Evolutionary conservation across 139 green algal species (phyloP), one percentile per base, ranked within the genome.

Genomic region (Closterium sp.): DNA sequence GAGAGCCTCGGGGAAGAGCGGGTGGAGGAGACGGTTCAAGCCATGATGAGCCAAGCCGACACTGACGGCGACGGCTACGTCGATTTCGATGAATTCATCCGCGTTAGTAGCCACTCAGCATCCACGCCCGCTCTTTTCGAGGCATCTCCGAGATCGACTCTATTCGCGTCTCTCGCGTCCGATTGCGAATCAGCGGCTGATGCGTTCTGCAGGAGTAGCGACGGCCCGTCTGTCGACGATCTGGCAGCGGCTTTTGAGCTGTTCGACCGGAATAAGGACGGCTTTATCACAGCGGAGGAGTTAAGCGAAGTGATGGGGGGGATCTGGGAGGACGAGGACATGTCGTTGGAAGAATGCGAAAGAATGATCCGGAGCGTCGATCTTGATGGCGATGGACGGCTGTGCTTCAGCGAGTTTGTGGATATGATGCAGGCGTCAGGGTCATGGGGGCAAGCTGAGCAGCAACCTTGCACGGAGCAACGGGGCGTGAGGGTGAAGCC

Each of bases 41-140:
- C 83, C 8, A 86, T 86, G 83, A 86, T 86, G n/a, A 32, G 83
- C 30, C 83, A 86, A 33, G 83, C 83, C 30, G 83, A 86, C 83
- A 34, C 30, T 33, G 83, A 86, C 83, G 83, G 83, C 83, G 83
- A 86, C n/a, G 83, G 83, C 83, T 86, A 33, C 83, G 83, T 86
- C n/a, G 83, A 86, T 33, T 86, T 86, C 21, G 83, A 86, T 28
- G 83, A 86, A 19, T 86, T 86, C 30, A 33, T 86, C 30, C 83
- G 83, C 30, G 83, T 86, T 32, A 86, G 83, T 33, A 86, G 83
- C 83, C 55, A 76, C 55, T 76, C 55, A 28, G 23, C 55, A 76
- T 25, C 7, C 7, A 76, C 55, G 55, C 25, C 55, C 16, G 23
- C 55, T 76, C 55, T 76, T 76, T 76, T 76, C 25, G 12, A 76